Percentiles rank a stretch among this genome's conserved stretches.
Evolutionary conservation across 768 basidiomycete species (phyloP).

Genomic region (Russula sp.): DNA sequence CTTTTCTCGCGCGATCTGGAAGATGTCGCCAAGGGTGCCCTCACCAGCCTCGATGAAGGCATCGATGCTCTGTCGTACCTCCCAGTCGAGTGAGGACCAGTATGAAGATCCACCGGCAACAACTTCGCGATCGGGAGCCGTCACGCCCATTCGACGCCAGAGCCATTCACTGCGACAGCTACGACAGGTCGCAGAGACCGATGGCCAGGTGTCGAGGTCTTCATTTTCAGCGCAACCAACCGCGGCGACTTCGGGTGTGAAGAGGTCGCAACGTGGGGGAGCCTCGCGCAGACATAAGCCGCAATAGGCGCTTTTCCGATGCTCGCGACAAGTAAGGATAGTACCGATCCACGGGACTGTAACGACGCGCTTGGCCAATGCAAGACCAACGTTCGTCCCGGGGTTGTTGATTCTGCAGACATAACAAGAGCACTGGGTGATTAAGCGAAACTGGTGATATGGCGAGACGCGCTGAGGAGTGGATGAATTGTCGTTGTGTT

Average conservation of each 20-base stretch:
- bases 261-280: slow-evolving; percentile 36
- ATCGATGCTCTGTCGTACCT: slow-evolving; percentile 59
- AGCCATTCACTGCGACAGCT: slow-evolving; percentile 61
- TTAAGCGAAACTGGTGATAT: slow-evolving; percentile 58
- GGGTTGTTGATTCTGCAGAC: slow-evolving; percentile 69
- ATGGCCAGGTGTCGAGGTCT: slow-evolving; percentile 62
- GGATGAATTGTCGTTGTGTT: slow-evolving; percentile 29
- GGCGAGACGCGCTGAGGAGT: slow-evolving; percentile 33
- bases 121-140: slow-evolving; percentile 48
- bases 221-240: slow-evolving; percentile 63
- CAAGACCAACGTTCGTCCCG: slow-evolving; percentile 44
- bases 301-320: slow-evolving; percentile 57
- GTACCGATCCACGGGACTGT: slow-evolving; percentile 39
- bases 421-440: slow-evolving; percentile 49
- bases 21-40: slow-evolving; percentile 56
- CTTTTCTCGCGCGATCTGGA: slow-evolving; percentile 60
- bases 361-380: slow-evolving; percentile 42
- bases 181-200: slow-evolving; percentile 61
- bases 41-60: slow-evolving; percentile 72
- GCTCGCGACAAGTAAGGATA: slow-evolving; percentile 56
- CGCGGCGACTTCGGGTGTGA: slow-evolving; percentile 25
- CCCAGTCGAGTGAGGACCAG: slow-evolving; percentile 47
- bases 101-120: slow-evolving; percentile 40
- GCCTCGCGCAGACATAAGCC: slow-evolving; percentile 65
- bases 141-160: slow-evolving; percentile 49